phyloP scores from a whole-genome alignment of 331 rosid species.

The Quercus tomentella region DNA sequence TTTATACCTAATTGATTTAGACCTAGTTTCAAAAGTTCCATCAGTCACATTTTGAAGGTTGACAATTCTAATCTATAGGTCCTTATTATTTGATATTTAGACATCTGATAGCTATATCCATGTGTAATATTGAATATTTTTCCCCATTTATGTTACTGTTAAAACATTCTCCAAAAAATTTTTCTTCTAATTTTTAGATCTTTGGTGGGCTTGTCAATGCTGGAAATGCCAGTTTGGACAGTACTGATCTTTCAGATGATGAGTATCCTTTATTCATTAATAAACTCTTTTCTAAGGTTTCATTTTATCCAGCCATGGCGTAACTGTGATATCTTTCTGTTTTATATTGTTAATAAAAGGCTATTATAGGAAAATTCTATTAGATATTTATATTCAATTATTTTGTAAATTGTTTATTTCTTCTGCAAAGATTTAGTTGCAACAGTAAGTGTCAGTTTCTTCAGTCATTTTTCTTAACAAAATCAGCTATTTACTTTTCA shows the following conservation, averaged over 20 bases:
- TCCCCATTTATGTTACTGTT: background rate
- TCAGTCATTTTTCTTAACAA: slow-evolving; percentile 58
- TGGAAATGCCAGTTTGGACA: slow-evolving; percentile 68
- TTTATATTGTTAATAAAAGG: background rate
- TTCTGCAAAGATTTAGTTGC: slow-evolving; percentile 14
- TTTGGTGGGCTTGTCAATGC: slow-evolving; percentile 88
- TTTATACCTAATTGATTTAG: background rate
- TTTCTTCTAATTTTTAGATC: slow-evolving; percentile 37
- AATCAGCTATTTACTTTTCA: slow-evolving; percentile 79
- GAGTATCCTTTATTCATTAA: slow-evolving; percentile 76
- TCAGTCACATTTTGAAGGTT: background rate
- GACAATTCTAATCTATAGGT: background rate
- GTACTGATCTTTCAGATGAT: slow-evolving; percentile 59
- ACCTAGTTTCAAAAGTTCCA: background rate
- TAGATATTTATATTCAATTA: background rate
- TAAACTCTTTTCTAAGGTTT: slow-evolving; percentile 4
- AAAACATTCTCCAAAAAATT: background rate
- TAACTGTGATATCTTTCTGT: background rate
- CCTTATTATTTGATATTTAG: background rate
- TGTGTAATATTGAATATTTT: background rate
- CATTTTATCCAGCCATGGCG: slow-evolving; percentile 7
- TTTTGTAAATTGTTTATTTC: background rate
- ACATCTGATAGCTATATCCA: background rate
- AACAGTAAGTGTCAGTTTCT: slow-evolving; percentile 10
- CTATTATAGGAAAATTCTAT: background rate